phyloP scores from a whole-genome alignment of 2,329 filamentous ascomycete genomes.

The Epichloe festucae region DNA sequence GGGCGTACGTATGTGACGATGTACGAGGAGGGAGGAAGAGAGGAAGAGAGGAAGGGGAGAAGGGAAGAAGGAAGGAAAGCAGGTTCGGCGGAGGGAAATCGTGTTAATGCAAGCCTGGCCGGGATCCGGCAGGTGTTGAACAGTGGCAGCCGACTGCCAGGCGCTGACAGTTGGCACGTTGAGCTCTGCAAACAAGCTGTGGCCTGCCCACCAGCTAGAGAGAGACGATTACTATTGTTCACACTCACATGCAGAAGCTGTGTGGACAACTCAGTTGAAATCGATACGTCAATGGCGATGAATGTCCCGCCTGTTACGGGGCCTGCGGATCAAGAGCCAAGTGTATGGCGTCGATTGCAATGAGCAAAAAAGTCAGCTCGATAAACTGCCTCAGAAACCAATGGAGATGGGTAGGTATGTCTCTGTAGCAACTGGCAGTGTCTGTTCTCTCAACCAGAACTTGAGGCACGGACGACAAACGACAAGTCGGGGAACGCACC shows the following conservation, averaged over 20 bases:
- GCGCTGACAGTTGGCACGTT: not conserved
- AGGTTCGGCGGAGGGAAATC: not conserved
- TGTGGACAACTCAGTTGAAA: too few species aligned
- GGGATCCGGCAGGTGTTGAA: not conserved
- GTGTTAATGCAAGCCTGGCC: not conserved
- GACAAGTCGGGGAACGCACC: not conserved
- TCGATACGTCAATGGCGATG: too few species aligned
- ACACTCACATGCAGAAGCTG: too few species aligned
- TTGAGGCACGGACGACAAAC: not conserved
- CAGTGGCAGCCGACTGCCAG: not conserved
- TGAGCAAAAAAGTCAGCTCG: not conserved
- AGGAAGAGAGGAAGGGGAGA: slow-evolving; percentile 4
- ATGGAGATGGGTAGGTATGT: not conserved
- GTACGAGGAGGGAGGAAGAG: not conserved
- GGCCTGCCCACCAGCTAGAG: too few species aligned
- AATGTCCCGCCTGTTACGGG: too few species aligned
- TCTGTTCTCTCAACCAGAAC: not conserved
- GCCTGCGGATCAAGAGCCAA: too few species aligned
- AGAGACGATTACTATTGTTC: too few species aligned
- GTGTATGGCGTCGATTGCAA: too few species aligned
- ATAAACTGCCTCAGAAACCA: not conserved
- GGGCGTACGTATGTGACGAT: too few species aligned
- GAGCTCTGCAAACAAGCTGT: not conserved
- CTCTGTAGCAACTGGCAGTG: too few species aligned
- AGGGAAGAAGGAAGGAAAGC: slow-evolving; percentile 6